Conservation (phyloP, 139 green algal species). For the Micromonas commoda region DNA sequence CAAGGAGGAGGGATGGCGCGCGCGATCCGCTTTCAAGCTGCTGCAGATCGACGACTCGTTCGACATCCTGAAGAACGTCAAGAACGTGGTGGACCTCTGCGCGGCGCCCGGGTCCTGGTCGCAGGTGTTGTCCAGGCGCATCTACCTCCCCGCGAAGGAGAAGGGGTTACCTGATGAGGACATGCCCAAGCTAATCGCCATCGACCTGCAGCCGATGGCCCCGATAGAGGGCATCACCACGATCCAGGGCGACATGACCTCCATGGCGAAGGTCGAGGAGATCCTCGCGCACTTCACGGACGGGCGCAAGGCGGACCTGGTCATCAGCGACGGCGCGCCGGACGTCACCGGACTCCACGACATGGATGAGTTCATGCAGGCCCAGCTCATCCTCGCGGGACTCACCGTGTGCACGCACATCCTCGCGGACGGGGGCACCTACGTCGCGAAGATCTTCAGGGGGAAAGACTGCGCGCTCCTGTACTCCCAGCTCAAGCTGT, state of each 20-base stretch:
- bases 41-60: slow-evolving; percentile 96
- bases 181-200: slow-evolving; percentile 84
- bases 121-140: slow-evolving; percentile 69
- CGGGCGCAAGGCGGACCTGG: slow-evolving; percentile 77
- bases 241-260: slow-evolving; percentile 93
- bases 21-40: slow-evolving; percentile 91
- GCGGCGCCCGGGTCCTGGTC: slow-evolving; percentile 89
- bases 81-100: slow-evolving; percentile 91
- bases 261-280: slow-evolving; percentile 40
- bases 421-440: slow-evolving; percentile 72
- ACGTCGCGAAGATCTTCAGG: slow-evolving; percentile 57
- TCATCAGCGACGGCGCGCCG: slow-evolving; percentile 93
- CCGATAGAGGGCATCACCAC: slow-evolving; percentile 88
- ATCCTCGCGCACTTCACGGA: slow-evolving; percentile 87
- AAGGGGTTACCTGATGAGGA: slow-evolving; percentile 32
- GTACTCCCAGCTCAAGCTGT: slow-evolving; percentile 74
- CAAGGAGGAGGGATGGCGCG: slow-evolving; percentile 97
- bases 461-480: slow-evolving; percentile 85
- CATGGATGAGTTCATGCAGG: slow-evolving; percentile 93
- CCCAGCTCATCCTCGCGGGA: slow-evolving; percentile 87
- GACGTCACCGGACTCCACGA: slow-evolving; percentile 99
- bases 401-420: slow-evolving; percentile 77
- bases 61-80: slow-evolving; percentile 71
- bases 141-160: slow-evolving; percentile 80
- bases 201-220: slow-evolving; percentile 98